Evolutionary conservation across 2,329 filamentous ascomycete species (phyloP), one percentile per base, ranked within the genome.

Genomic region (Basipetospora chlamydospora): DNA sequence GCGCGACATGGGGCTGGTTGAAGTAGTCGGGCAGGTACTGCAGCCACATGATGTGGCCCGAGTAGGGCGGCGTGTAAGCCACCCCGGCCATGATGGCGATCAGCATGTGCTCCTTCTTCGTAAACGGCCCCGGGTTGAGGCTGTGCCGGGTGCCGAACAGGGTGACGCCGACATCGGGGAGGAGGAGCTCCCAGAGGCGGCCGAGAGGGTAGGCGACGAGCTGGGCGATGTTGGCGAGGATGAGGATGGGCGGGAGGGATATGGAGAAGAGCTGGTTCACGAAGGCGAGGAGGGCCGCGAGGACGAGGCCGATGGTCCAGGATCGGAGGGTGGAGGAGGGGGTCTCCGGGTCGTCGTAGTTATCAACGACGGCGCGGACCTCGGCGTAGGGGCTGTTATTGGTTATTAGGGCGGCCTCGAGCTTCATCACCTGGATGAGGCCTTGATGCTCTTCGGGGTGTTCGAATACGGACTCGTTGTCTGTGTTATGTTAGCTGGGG

Each of bases 71-170:
- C 17, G 55, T 56, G 45, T 55, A 60, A 13, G 58, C 57, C 3
- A 60, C 61, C 47, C 73, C 72, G 28, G 73, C 67, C 62, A 69
- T 67, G 46, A 68, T 63, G 21, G 64, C 61, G 41, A 73, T 67
- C 34, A 73, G 51, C 57, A 70, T 61, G 49, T 72, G 67, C 48
- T 72, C 67, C 49, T 72, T 73, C 46, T 61, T 62, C 43, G 61
- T 66, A 49, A 72, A 71, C 1, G 56, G 60, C 1, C 65, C 64
- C 0, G 66, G 64, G 45, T 69, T 70, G 12, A 67, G 52, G 12
- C 53, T 58, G 28, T 66, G 61, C 8, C 70, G 67, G 40, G 74
- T 65, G 35, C 64, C 66, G 37, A 53, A 46, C n/a, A 62, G 38
- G 3, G 49, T 63, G 39, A 71, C 55, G 22, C 58, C 57, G 18